phyloP scores from a whole-genome alignment of 192 early-diverging fungal species.

The Chytriomyces confervae region DNA sequence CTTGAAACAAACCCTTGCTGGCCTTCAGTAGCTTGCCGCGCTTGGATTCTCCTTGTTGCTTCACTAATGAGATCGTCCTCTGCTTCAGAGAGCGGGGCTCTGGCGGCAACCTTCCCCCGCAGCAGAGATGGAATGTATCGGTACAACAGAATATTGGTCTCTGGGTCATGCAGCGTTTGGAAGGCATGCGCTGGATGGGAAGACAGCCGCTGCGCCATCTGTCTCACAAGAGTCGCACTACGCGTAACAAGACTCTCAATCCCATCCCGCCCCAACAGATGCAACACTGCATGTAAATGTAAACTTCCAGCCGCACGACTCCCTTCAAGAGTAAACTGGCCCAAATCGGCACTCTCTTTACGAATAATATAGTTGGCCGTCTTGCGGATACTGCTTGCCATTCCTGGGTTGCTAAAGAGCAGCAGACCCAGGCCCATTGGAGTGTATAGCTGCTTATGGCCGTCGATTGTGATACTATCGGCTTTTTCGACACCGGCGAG shows the following conservation, averaged over 20 bases:
- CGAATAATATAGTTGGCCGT: conserved; percentile 64
- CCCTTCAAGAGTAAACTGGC: conserved; percentile 63
- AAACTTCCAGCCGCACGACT: conserved; percentile 58
- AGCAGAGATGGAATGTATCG: conserved; percentile 54
- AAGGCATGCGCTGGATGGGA: conserved; percentile 48
- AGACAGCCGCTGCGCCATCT: conserved; percentile 49
- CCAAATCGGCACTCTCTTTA: conserved; percentile 54
- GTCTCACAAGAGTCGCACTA: conserved; percentile 51
- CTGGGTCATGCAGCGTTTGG: conserved; percentile 53
- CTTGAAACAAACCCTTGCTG: conserved; percentile 52
- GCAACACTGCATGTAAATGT: conserved; percentile 58
- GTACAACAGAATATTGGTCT: conserved; percentile 60
- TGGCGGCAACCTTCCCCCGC: conserved; percentile 45
- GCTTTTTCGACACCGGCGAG: conserved; percentile 55
- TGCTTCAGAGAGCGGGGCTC: conserved; percentile 31
- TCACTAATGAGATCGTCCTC: conserved; percentile 44
- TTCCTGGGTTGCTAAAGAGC: conserved; percentile 47
- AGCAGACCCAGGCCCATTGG: conserved; percentile 64
- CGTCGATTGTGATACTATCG: conserved; percentile 64
- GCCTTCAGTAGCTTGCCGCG: conserved; percentile 21
- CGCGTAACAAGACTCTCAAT: conserved; percentile 62
- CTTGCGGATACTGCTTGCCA: conserved; percentile 54
- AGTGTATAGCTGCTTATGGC: conserved; percentile 68
- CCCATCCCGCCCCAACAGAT: conserved; percentile 58
- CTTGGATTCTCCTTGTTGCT: conserved; percentile 47